Conservation (phyloP, 2,329 filamentous ascomycete species). For the Zymoseptoria passerinii region DNA sequence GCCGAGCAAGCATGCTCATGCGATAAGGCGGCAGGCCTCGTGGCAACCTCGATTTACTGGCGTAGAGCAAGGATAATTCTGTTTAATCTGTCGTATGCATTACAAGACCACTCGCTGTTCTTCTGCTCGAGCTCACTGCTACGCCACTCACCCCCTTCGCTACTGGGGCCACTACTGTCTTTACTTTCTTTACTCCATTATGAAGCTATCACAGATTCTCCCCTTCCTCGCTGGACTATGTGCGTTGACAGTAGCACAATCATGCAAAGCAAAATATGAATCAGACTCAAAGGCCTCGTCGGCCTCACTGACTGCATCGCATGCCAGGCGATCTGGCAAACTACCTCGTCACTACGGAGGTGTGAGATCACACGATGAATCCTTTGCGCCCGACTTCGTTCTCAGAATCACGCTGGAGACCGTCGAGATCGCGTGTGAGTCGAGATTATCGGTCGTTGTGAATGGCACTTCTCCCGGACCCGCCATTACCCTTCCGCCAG, state of each 20-base stretch:
- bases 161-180: background rate
- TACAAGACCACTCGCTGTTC: background rate
- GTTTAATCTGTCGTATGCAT: background rate
- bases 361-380: conserved; percentile 16
- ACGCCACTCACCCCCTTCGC: background rate
- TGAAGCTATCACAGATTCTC: background rate
- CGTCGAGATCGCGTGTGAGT: conserved; percentile 40
- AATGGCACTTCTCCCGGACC: conserved; percentile 50
- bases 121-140: background rate
- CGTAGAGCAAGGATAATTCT: background rate
- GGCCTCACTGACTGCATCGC: background rate
- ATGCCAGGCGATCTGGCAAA: background rate
- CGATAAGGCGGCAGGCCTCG: background rate
- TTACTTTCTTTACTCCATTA: background rate
- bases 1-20: background rate
- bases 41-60: background rate
- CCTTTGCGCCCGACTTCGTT: conserved; percentile 38
- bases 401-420: conserved; percentile 39
- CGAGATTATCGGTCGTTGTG: conserved; percentile 41
- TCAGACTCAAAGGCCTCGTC: background rate
- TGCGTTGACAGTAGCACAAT: background rate
- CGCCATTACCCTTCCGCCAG: conserved; percentile 39
- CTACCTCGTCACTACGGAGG: conserved; percentile 12
- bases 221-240: background rate
- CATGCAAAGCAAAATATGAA: background rate